Evolutionary conservation across 1,284 basidiomycete species (phyloP), one percentile per base, ranked within the genome.

Genomic region (Waitea zeae): DNA sequence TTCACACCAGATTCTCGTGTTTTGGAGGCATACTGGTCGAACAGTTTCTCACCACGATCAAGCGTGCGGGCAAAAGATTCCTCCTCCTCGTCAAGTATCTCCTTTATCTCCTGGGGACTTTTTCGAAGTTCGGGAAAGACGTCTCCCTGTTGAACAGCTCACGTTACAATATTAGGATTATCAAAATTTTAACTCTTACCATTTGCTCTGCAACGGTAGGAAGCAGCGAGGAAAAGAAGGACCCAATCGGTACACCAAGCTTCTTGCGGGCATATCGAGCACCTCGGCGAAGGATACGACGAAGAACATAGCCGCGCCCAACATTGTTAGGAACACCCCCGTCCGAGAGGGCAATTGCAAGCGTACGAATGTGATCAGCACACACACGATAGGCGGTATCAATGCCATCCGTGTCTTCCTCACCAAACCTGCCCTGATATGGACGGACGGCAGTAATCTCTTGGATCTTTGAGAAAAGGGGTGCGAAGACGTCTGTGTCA

Each of bases 341-440:
- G 49, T 98, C 95, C 41, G 86, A 88, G 44, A 98, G 69, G 24
- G 95, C 93, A 49, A 98, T 89, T 0, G 89, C 90, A 41, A 98
- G 62, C 3, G 95, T 97, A 39, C 95, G 71, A 30, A 96, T 83
- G 55, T 98, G 93, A 57, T 98, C 93, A 3, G 93, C 92, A 36
- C 97, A 79, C 35, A 98, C 87, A 41, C 93, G 78, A 59, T 98
- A 98, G 14, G 93, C 93, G 35, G 89, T 98, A 55, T 98, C 93
- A 40, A 97, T 81, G 5, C 90, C 93, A 51, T 96, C 92, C 27
- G 58, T 62, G 54, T 98, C 93, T 20, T 95, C 88, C n/a, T 69
- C 73, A 35, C 93, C 92, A 42, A 98, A 84, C 49, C 78, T 86
- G 42, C 95, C 95, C 35, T 69, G 55, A 53, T 98, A 98, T 2